Evolutionary conservation across 2,329 filamentous ascomycete genomes (phyloP), one percentile per base, ranked within the genome.

Genomic region (Chrysoporthe cubensis): DNA sequence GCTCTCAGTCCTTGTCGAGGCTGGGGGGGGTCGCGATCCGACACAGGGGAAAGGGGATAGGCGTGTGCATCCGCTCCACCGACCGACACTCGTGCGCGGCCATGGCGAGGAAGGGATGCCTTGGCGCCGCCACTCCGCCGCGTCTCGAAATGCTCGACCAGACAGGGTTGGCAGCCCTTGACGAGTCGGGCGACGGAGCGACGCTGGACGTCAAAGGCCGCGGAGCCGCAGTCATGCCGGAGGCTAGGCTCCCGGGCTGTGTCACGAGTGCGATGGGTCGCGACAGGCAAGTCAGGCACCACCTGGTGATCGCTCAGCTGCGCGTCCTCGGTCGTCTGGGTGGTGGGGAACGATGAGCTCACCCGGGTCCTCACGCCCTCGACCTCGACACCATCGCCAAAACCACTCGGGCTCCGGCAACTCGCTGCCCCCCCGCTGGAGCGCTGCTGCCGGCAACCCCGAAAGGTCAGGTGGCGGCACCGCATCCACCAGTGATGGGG

Each of bases 181-280:
- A 63, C 48, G 61, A 63, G 34, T 52, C 61, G 61, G 44, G n/a
- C 61, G 34, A 54, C 18, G 13, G 18, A 48, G 48, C 61, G 48
- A 54, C 44, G 37, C 61, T 62, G 37, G 52, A 37, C 26, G 32
- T 56, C 21, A n/a, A 26, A 48, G 11, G 26, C 37, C 50, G 32
- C 26, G 52, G 52, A 32, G 32, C 54, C 54, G 34, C 54, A n/a
- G 32, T 57, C 34, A 26, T 57, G 26, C 21, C 21, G 50, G 9
- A 54, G 16, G 48, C 50, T 21, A 54, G 50, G 2, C 7, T 14
- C 13, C 50, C 50, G 21, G 21, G 14, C 5, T 54, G 26, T 54
- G 50, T 32, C 50, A 54, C 21, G 50, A 54, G 13, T 7, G 50
- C 26, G 50, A 54, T 21, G 32, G 26, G 50, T 54, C 50, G 50